Evolutionary conservation across 495 filamentous ascomycete genomes (phyloP), one percentile per base, ranked within the genome.

Genomic region (Paragyromitra xinjiangensis): DNA sequence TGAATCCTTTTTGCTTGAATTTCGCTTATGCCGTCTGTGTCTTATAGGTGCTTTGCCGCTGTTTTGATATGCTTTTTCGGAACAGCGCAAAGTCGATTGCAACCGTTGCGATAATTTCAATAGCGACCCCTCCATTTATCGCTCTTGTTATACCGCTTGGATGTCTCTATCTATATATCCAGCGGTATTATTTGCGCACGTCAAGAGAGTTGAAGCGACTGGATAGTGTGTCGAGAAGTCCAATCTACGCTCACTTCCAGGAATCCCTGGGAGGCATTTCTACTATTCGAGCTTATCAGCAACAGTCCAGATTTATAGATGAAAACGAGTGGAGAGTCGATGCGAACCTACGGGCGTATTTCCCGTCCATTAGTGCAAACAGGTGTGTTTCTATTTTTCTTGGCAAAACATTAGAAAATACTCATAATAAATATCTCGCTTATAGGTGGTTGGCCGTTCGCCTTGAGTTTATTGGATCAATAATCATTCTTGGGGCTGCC

Each of bases 271-370:
- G 92, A 67, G 96, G 95, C 53, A 92, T 98, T 80, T 93, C 92
- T 71, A 99, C 96, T n/a, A 99, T 99, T 80, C 92, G 96, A 77
- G 96, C 96, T 55, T 99, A 98, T 85, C 88, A 90, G 62, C 95
- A 98, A 83, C 90, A 96, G 83, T 85, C 89, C 53, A 87, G 96
- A 59, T 99, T 99, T 83, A 88, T 92, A 64, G 85, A 92, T 59
- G 96, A 99, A 83, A 99, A 98, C 77, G 94, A 99, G 86, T 98
- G 94, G 93, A 91, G 95, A 39, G 93, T 99, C 73, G 96, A 99
- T 86, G 92, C 92, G 48, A 99, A 99, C 82, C 87, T 98, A 37
- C 89, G 94, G 59, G 96, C 96, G 22, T 99, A 95, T 85, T 98
- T 95, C 85, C 96, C 96, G 4, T 97, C 94, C 24, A 94, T 98